Evolutionary conservation across 352 stramenopile genomes (phyloP).

Genomic region (Halophytophthora batemanensis): DNA sequence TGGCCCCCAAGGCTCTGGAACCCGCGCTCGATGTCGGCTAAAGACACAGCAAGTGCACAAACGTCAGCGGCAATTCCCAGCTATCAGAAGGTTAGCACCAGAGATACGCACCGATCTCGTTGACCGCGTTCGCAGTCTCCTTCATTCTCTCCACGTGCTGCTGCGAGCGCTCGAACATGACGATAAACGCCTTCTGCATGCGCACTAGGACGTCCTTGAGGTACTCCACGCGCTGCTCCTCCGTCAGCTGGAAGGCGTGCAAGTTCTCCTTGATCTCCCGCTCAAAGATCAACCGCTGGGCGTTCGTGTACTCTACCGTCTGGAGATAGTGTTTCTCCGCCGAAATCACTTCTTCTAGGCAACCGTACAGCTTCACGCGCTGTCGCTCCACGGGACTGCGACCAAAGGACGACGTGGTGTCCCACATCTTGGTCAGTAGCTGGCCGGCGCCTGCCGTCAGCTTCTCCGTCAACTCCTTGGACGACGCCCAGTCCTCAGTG

Average conservation of each 20-base stretch:
- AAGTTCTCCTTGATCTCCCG: conserved; percentile 76
- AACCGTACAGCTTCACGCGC: conserved; percentile 51
- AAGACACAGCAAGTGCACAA: not conserved
- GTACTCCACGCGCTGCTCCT: conserved; percentile 81
- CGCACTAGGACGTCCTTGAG: conserved; percentile 73
- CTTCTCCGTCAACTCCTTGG: conserved; percentile 66
- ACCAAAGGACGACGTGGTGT: conserved; percentile 65
- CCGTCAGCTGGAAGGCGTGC: conserved; percentile 75
- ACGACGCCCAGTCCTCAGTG: conserved; percentile 22
- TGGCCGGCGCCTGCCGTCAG: conserved; percentile 51
- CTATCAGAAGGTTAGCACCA: not conserved
- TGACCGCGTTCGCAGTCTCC: conserved; percentile 41
- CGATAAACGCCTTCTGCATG: conserved; percentile 53
- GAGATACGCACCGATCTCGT: conserved; percentile 60
- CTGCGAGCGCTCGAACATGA: conserved; percentile 41
- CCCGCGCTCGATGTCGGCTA: conserved; percentile 73
- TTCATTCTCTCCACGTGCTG: conserved; percentile 51
- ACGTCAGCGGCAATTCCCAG: no score
- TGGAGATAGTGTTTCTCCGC: conserved; percentile 71
- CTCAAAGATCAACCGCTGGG: conserved; percentile 60
- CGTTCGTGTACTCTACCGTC: conserved; percentile 64
- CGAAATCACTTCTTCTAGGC: conserved; percentile 64
- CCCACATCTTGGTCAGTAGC: conserved; percentile 81
- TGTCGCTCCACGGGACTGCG: conserved; percentile 65
- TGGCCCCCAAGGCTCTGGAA: conserved; percentile 56